Conservation (phyloP, 1,284 basidiomycete species). For the Cutaneotrichosporon mucoides region DNA sequence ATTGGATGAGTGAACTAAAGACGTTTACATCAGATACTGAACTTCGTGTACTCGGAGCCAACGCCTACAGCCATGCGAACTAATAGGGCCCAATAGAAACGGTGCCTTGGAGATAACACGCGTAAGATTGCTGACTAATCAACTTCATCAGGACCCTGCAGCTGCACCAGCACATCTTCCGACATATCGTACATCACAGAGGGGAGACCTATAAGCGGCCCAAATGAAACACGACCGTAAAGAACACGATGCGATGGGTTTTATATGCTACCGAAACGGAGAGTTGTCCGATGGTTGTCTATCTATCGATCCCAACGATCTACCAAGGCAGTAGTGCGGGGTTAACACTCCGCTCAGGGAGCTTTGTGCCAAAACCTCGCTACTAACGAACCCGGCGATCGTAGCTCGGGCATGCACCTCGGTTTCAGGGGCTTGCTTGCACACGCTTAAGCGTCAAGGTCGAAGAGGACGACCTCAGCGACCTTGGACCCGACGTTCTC, state of each 20-base stretch:
- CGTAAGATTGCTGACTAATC: neutral
- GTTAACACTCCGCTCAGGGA: too few species aligned
- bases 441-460: slow-evolving; percentile 51
- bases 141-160: neutral
- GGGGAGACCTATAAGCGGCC: neutral
- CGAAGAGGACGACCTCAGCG: slow-evolving; percentile 69
- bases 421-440: neutral
- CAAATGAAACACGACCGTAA: neutral
- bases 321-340: too few species aligned
- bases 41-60: too few species aligned
- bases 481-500: slow-evolving; percentile 60
- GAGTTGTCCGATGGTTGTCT: neutral
- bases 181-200: neutral
- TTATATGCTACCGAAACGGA: neutral
- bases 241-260: neutral
- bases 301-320: too few species aligned
- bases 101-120: too few species aligned
- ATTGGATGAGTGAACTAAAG: too few species aligned
- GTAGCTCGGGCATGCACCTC: too few species aligned
- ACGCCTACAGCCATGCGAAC: too few species aligned
- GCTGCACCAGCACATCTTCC: neutral
- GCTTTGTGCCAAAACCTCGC: too few species aligned
- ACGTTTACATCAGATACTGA: too few species aligned
- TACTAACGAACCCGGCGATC: too few species aligned
- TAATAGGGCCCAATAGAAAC: too few species aligned